Evolutionary conservation across 140 eudicot species (phyloP).

Genomic region (Ambrosia hybrid): DNA sequence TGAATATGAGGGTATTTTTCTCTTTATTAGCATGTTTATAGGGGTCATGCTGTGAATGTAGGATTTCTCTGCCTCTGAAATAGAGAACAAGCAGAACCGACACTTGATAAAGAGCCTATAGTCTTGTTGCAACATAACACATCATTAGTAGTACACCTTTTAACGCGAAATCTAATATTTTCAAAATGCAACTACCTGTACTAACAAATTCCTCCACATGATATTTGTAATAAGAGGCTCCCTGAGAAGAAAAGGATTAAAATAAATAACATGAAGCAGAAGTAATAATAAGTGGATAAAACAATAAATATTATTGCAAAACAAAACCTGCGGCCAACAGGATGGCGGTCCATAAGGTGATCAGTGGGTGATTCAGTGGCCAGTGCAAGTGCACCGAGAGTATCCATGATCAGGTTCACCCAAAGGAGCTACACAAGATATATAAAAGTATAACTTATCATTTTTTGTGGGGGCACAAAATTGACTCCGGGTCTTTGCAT

Average conservation of each 20-base stretch:
- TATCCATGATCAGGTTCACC: conserved; percentile 94
- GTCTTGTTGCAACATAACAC: neutral
- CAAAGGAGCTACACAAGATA: conserved; percentile 69
- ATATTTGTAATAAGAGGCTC: conserved; percentile 91
- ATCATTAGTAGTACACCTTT: conserved; percentile 6
- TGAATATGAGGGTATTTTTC: conserved; percentile 83
- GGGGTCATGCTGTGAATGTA: conserved; percentile 46
- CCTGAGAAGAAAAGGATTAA: conserved; percentile 33
- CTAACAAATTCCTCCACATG: conserved; percentile 89
- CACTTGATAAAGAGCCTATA: conserved; percentile 84
- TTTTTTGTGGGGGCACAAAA: neutral
- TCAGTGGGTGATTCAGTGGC: conserved; percentile 96
- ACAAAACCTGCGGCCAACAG: conserved; percentile 86
- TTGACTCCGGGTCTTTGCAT: neutral
- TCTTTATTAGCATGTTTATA: conserved; percentile 58
- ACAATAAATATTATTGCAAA: neutral
- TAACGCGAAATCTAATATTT: neutral
- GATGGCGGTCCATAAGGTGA: conserved; percentile 77
- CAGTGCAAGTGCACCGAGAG: conserved; percentile 94
- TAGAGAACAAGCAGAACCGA: conserved; percentile 69
- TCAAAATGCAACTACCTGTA: conserved; percentile 50
- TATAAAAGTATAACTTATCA: neutral
- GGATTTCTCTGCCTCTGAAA: conserved; percentile 57
- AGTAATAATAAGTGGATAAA: neutral
- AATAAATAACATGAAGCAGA: neutral